Percentiles rank a stretch among this genome's conserved stretches.
Evolutionary conservation across 1,139 yeast genomes (phyloP).

Genomic region (Ashbya aceris): DNA sequence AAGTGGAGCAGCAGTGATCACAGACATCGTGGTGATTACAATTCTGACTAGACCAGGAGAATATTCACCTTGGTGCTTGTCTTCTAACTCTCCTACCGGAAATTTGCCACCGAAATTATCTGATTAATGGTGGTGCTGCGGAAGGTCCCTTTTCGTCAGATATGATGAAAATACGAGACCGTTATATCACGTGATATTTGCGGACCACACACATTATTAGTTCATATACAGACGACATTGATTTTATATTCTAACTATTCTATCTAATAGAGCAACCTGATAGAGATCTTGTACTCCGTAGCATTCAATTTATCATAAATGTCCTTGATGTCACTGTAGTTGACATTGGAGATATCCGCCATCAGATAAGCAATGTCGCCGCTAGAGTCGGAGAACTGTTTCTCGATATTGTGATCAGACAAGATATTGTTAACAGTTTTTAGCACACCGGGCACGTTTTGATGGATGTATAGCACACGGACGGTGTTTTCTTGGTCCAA

Average conservation of each 20-base stretch:
- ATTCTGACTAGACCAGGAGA: no score
- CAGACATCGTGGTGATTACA: conserved; percentile 36
- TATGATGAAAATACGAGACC: no score
- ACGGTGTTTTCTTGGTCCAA: conserved; percentile 82
- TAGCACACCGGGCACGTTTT: conserved; percentile 98
- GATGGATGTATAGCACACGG: conserved; percentile 92
- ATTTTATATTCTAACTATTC: background rate
- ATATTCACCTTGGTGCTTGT: background rate
- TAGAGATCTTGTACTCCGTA: conserved; percentile 85
- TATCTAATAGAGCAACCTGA: conserved; percentile 72
- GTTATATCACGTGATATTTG: no score
- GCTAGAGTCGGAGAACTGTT: conserved; percentile 92
- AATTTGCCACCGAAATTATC: conserved; percentile 7
- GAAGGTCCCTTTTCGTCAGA: no score
- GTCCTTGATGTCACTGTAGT: conserved; percentile 69
- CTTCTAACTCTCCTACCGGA: background rate
- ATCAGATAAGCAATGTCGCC: conserved; percentile 95
- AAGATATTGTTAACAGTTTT: conserved; percentile 94
- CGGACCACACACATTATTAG: background rate
- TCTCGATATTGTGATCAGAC: conserved; percentile 92
- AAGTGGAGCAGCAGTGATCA: conserved; percentile 79
- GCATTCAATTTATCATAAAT: conserved; percentile 80
- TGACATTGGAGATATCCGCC: conserved; percentile 93
- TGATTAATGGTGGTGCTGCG: no score
- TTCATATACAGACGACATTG: background rate